Conservation (phyloP, 1,139 yeast species). For the Yamadazyma triangularis region DNA sequence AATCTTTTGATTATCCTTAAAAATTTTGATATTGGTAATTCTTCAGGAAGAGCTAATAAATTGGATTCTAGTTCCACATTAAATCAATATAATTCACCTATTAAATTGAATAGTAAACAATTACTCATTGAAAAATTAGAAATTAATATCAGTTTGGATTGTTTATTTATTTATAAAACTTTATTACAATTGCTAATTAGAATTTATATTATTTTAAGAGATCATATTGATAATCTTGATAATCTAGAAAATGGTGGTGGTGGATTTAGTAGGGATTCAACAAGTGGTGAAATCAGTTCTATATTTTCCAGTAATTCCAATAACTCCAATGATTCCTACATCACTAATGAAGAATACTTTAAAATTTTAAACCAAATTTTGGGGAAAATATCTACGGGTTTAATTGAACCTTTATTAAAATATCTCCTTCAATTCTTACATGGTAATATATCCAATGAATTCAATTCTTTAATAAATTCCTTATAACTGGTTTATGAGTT, state of each 20-base stretch:
- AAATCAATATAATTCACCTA: constrained; percentile 28
- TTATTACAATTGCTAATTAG: constrained; percentile 28
- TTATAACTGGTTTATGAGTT: constrained; percentile 5
- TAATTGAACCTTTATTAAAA: constrained; percentile 37
- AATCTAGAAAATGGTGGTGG: constrained; percentile 4
- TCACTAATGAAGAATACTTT: constrained; percentile 32
- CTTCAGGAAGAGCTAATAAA: constrained; percentile 5
- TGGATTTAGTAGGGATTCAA: constrained; percentile 1
- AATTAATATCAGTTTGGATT: constrained; percentile 39
- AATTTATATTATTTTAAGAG: constrained; percentile 22
- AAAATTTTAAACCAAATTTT: constrained; percentile 25
- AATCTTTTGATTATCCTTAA: constrained; percentile 33
- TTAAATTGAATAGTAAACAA: constrained; percentile 38
- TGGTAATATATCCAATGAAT: constrained; percentile 25
- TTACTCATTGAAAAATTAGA: constrained; percentile 43
- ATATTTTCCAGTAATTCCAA: constrained; percentile 31
- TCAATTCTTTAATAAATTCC: constrained; percentile 22
- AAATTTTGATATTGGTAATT: constrained; percentile 37
- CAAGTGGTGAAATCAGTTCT: constrained; percentile 18
- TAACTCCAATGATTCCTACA: constrained; percentile 20
- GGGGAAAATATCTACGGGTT: constrained; percentile 27
- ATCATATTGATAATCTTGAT: constrained; percentile 13
- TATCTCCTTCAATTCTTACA: constrained; percentile 29
- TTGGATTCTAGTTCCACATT: constrained; percentile 12
- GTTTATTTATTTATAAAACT: constrained; percentile 36